Evolutionary conservation across 2,329 filamentous ascomycete species (phyloP).

Genomic region (Botryosphaeria agaves): DNA sequence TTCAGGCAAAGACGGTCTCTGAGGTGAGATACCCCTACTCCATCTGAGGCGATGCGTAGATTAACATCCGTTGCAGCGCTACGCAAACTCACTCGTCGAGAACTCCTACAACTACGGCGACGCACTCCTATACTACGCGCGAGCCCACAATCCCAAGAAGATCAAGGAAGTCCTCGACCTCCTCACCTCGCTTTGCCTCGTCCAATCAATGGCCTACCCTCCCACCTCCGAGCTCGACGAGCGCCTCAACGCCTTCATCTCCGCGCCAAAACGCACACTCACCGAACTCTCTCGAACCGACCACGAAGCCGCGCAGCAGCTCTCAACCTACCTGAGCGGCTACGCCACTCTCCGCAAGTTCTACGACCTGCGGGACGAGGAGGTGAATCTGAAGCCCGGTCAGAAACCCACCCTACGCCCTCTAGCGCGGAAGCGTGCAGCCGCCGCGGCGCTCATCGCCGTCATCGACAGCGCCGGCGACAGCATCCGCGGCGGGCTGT

Average conservation of each 20-base stretch:
- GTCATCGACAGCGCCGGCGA: conserved; percentile 76
- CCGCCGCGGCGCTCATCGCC: conserved; percentile 59
- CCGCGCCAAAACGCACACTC: conserved; percentile 53
- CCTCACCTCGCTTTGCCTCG: conserved; percentile 70
- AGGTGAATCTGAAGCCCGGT: conserved; percentile 20
- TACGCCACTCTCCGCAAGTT: conserved; percentile 84
- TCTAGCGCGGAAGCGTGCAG: conserved; percentile 46
- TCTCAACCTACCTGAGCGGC: conserved; percentile 75
- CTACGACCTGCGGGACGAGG: conserved; percentile 71
- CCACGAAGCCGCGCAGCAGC: conserved; percentile 61
- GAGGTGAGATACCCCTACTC: conserved; percentile 41
- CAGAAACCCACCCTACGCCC: conserved; percentile 29
- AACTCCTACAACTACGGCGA: conserved; percentile 67
- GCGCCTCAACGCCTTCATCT: conserved; percentile 51
- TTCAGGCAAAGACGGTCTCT: conserved; percentile 64
- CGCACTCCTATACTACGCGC: conserved; percentile 77
- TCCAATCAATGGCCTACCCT: conserved; percentile 72
- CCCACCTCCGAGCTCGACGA: conserved; percentile 53
- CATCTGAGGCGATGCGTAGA: neutral
- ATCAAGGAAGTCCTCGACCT: conserved; percentile 75
- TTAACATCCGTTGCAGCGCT: conserved; percentile 39
- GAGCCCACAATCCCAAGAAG: conserved; percentile 61
- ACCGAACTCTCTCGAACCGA: conserved; percentile 57
- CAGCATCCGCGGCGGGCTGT: conserved; percentile 79
- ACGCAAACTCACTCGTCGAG: conserved; percentile 59